Evolutionary conservation across 169 alveolate genomes (phyloP).

Genomic region (Fabrea salina): DNA sequence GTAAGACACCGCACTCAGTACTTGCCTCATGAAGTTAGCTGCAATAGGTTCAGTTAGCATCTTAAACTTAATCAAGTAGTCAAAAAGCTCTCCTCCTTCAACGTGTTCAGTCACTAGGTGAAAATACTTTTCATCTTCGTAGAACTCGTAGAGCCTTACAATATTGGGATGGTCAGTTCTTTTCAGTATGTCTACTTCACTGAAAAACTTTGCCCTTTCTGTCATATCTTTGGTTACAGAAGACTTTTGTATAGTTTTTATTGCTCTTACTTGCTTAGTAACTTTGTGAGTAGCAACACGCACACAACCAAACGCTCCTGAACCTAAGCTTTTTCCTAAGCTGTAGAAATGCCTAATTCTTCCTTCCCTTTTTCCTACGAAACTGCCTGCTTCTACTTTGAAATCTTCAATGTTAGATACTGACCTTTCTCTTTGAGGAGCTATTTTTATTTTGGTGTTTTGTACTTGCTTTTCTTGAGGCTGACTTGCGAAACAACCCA

Average conservation of each 20-base stretch:
- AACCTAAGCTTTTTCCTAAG: background rate
- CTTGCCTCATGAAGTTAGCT: conserved; percentile 68
- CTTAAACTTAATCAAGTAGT: conserved; percentile 55
- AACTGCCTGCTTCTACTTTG: background rate
- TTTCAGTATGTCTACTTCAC: conserved; percentile 11
- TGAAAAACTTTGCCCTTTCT: conserved; percentile 22
- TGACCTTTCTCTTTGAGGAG: too few relatives aligned
- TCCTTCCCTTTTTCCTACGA: background rate
- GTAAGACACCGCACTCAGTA: conserved; percentile 74
- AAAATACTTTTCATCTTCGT: conserved; percentile 45
- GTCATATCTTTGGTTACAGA: background rate
- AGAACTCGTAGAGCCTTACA: conserved; percentile 50
- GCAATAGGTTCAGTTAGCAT: conserved; percentile 69
- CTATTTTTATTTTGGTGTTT: too few relatives aligned
- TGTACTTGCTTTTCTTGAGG: too few relatives aligned
- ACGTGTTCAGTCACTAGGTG: conserved; percentile 53
- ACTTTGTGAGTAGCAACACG: conserved; percentile 44
- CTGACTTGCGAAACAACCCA: too few relatives aligned
- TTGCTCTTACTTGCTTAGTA: conserved; percentile 57
- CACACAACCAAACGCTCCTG: conserved; percentile 56
- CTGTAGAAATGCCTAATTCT: background rate
- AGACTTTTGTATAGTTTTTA: conserved; percentile 68
- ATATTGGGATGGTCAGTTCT: conserved; percentile 41
- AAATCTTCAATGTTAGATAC: too few relatives aligned
- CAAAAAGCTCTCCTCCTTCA: conserved; percentile 81